Evolutionary conservation across 768 basidiomycete species (phyloP), one percentile per base, ranked within the genome.

Genomic region (Mycena maculata): DNA sequence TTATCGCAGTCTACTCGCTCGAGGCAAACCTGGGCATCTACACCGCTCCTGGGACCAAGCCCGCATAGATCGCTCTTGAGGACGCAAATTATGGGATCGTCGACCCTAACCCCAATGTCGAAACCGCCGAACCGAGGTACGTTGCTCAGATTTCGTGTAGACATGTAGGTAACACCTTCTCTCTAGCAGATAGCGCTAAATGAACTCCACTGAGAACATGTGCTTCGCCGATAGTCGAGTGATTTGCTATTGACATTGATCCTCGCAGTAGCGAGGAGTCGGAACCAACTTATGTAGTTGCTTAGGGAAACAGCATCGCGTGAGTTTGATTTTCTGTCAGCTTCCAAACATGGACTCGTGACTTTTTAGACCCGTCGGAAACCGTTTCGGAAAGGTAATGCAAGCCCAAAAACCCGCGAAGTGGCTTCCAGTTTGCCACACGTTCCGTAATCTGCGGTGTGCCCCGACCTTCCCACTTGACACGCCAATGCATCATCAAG

Each of bases 161-260:
- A 44, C 22, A 5, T 20, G 18, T n/a, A 42, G 3, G 5, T 11
- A 56, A 4, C 39, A 3, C n/a, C 27, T 31, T 27, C 20, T 22
- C n/a, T 45, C 3, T 31, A 30, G 2, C 1, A 25, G 20, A 23
- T 15, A 7, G 22, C 9, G 18, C 28, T 10, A 5, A 38, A 36
- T 31, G 8, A 28, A 49, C 27, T 48, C 13, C 25, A 23, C n/a
- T 28, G 45, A 20, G 16, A 25, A 52, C 60, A 38, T 50, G 54
- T 62, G 1, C 50, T 13, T n/a, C 60, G 10, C 45, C 44, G 1
- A 65, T 71, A 1, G 56, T 74, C 30, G 23, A 68, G 16, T 67
- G 72, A 38, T 72, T 67, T 41, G 63, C 69, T 23, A 71, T 74
- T n/a, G 69, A 74, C 42, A 69, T 72, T 16, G 67, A 74, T 47